Base-by-base conservation (phyloP, 2,329 filamentous ascomycete species). In the Mycogone perniciosa region DNA sequence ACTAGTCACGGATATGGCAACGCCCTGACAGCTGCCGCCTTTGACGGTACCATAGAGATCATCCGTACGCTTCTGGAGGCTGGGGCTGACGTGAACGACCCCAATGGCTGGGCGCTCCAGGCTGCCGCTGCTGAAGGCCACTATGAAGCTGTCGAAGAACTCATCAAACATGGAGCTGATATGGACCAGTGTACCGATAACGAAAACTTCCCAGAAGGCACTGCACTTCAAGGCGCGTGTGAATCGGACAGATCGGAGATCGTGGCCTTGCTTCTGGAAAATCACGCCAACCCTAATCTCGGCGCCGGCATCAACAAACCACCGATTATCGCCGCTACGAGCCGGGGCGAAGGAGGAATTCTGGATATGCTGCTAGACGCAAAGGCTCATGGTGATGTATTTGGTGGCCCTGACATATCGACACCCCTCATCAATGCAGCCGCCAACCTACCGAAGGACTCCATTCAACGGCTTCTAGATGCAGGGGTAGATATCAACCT, bases 221-320 rank as follows among this genome's bases (percentile, higher is more conserved):
- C 68, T 4, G 70, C 71, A 1, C 57, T 74, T 0, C 71, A 74
- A 47, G 70, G 61, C 0, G 71, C 71, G 0, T 66, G 64, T 35
- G 67, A 71, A 40, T 60, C 61, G 1, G 62, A 69, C 3, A 59
- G 63, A 31, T 51, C 46, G 0, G 65, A 70, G 3, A 67, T 72
- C 7, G 70, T 71, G 9, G 54, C 59, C 1, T 55, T 72, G 2
- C 54, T 74, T 4, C 64, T 73, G 7, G 61, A 70, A 11, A 60
- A 67, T 27, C 50, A 52, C 7, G 71, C 69, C 7, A 57, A 72
- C 50, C 68, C 70, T 0, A 64, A 72, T 48, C 55, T 65, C 1
- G 69, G 70, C 5, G n/a, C 41, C 4, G 62, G 62, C 4, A 68
- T 69, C 9, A 60, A 65, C 31, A 56, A 63, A 1, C 62, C 64